Conservation (phyloP, 1,139 yeast genomes). For the Groenewaldozyma sp. region DNA sequence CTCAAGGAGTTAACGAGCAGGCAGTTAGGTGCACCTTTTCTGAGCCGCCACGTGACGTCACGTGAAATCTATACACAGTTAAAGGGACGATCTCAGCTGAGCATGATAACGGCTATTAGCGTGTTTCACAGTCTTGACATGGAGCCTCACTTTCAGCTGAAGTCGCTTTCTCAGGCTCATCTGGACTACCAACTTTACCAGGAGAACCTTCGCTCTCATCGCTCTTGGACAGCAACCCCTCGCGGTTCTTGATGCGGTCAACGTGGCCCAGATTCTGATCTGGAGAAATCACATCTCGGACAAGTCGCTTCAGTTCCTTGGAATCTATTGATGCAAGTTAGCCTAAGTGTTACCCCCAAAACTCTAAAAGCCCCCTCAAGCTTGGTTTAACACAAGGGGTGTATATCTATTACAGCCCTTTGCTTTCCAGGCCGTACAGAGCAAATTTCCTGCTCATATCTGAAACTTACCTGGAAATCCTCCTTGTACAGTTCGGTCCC, state of each 20-base stretch:
- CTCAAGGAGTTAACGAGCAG: no score
- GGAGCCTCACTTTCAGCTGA: not conserved
- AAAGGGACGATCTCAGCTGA: no score
- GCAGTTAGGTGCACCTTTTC: no score
- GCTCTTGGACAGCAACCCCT: not conserved
- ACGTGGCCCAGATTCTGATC: conserved; percentile 40
- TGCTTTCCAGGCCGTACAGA: no score
- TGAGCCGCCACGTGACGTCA: no score
- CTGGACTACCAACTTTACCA: no score
- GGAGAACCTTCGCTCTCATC: no score
- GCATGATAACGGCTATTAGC: no score
- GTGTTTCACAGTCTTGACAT: not conserved
- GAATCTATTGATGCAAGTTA: conserved; percentile 37
- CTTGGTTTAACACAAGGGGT: no score
- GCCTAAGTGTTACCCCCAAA: not conserved
- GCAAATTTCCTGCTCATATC: not conserved
- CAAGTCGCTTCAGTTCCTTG: conserved; percentile 46
- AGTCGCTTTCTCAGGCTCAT: no score
- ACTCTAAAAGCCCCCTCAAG: not conserved
- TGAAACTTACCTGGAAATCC: conserved; percentile 47
- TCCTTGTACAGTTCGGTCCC: conserved; percentile 47
- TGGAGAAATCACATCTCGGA: conserved; percentile 43
- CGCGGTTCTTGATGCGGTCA: conserved; percentile 19
- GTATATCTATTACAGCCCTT: no score
- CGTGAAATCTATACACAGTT: no score